Base-by-base conservation (phyloP, 2,329 filamentous ascomycete genomes). In the Immersiporthe knoxdaviesiana region DNA sequence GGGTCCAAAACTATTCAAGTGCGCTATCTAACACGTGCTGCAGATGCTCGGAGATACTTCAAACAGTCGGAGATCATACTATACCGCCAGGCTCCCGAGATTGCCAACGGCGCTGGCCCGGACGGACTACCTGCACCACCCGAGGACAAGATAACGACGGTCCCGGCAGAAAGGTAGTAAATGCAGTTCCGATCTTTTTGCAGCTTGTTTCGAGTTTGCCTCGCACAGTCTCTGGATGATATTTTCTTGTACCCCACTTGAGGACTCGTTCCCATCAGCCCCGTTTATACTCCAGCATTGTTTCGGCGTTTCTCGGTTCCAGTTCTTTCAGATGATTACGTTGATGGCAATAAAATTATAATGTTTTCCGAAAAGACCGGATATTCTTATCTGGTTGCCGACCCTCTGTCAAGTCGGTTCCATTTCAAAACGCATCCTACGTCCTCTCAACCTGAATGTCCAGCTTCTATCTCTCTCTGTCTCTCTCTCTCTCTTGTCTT, bases 41-140 rank as follows among this genome's bases (percentile, higher is more conserved):
- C 77, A 94, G 96, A 99, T 80, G 96, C 96, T 63, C 90, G 96
- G 76, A 90, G 96, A 76, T 99, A 99, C 83, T 99, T 99, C 84
- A 99, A 99, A 81, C 96, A 99, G 81, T 97, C 94, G 65, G 96
- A 99, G 83, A 99, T 99, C 78, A 94, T 97, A 69, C 90, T 99
- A 65, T 98, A 92, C 84, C 90, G 96, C 73, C 96, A 98, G 79
- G 85, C 88, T 24, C 88, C 88, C 8, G 88, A 90, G 72, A 81
- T 85, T 62, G 79, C 81, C 56, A 81, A 79, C 72, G 80, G 77
- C 62, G 81, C 79, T 72, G 79, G 77, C 62, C 81, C 82, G 58
- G 76, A 74, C 62, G 72, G 67, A 65, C 77, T 84, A 52, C 80
- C 80, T 12, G 79, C 81, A n/a, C 78, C 77, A n/a, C 80, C 82